Base-by-base conservation (phyloP, 2,329 filamentous ascomycete species). In the Calonectria pseudoreteaudii region DNA sequence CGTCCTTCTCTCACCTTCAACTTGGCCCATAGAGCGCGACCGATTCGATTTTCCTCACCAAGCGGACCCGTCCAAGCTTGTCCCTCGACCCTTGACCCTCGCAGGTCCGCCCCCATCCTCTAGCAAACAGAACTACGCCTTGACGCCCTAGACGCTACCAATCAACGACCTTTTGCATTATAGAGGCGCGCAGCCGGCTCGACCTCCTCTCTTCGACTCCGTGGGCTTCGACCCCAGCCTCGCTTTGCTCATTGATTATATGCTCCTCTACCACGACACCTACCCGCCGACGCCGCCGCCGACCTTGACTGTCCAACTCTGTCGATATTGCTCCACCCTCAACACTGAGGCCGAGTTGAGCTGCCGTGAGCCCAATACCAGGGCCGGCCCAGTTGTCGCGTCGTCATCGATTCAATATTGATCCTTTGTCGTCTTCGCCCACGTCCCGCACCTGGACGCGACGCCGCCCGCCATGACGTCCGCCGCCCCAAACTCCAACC, bases 381-480 rank as follows among this genome's bases (percentile, higher is more conserved):
- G 79, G 79, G 79, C 79, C 76, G 79, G 78, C 79, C 78, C 77
- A 80, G 79, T 76, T 76, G 77, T 78, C 76, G 62, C 74, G 71
- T 78, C 74, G 70, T 76, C 75, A 71, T 72, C 62, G 47, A 68
- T 56, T 64, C 58, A n/a, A 70, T 72, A 53, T 44, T 47, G 38
- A 30, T 75, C 68, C 66, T 73, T 71, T 60, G 56, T 58, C 70
- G 58, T 69, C 65, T 52, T 71, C 44, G 70, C 58, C 60, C 65
- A 64, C 47, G 31, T 67, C 50, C 38, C 58, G 65, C 34, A 41
- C 65, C 18, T 50, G 64, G 62, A 73, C 76, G 74, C 75, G 74
- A 73, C 75, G 58, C 65, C 70, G 66, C 67, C 70, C 79, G 70
- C 71, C 74, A 86, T 86, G 85, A 79, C 84, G 75, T 85, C 84